Base-by-base conservation (phyloP, 331 rosid genomes). In the Pyrus hybrid region DNA sequence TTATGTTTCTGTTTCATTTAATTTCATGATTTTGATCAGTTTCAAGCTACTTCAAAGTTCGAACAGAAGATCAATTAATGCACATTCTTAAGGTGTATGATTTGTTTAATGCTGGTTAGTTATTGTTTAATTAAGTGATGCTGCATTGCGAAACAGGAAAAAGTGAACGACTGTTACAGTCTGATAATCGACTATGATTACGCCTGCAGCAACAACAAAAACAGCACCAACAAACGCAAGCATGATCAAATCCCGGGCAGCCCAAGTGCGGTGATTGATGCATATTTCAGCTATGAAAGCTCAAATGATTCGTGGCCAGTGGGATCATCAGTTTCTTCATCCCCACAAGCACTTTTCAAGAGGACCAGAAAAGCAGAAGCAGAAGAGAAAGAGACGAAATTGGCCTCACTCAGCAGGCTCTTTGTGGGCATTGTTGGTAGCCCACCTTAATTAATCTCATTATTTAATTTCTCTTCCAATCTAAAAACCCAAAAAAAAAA, bases 241-340 rank as follows among this genome's bases (percentile, higher is more conserved):
- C 67, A 74, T 77, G 96, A 76, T 32, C 28, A 79, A 82, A 76
- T 74, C 60, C 91, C 86, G 4, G 75, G 84, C 2, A 91, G 97
- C 81, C 98, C 97, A 68, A 90, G 85, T 78, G 97, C 93, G 32
- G 84, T 91, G 32, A 80, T 90, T 25, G 97, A 90, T 73, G 87
- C 89, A 32, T 75, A 76, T 49, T 86, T 88, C 79, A 78, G 87
- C 80, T 83, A 80, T 49, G 68, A 63, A 29, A 88, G 87, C 83
- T 92, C 99, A 60, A 86, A 87, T 63, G 91, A 90, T 82, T 92
- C 90, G 20, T 90, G 99, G 97, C 54, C 71, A 23, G 82, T 83
- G 66, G 93, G 78, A 78, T 83, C 93, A 23, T 26, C 67, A 3
- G 37, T 67, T 45, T 84, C 70, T 72, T 84, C 88, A 17, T 73